Conservation (phyloP, 1,284 basidiomycete species). For the Ceratorhiza oryzae-sativae region DNA sequence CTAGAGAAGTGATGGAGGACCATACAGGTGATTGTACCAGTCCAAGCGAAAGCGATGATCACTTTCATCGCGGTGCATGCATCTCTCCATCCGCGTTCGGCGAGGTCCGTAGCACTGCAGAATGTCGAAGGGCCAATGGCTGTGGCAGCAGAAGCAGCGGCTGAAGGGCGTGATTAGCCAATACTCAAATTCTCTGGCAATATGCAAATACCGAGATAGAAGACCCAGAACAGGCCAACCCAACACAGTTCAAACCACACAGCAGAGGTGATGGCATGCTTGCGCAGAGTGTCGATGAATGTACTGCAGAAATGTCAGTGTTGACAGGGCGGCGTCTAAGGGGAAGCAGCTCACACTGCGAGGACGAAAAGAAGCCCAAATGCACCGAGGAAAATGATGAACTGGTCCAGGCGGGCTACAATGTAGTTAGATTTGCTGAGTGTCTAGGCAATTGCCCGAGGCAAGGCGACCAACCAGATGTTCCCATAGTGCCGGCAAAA, state of each 20-base stretch:
- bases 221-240: slow-evolving; percentile 40
- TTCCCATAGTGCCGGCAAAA: slow-evolving; percentile 16
- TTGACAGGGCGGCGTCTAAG: not conserved
- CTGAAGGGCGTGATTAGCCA: not conserved
- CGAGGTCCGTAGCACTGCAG: not conserved
- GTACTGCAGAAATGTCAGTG: slow-evolving; percentile 26
- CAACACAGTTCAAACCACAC: slow-evolving; percentile 42
- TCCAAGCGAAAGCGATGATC: slow-evolving; percentile 33
- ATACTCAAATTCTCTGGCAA: not conserved
- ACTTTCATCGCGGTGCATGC: slow-evolving; percentile 19
- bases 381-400: slow-evolving; percentile 39
- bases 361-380: slow-evolving; percentile 38
- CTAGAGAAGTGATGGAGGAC: not conserved
- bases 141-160: slow-evolving; percentile 27
- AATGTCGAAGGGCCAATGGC: slow-evolving; percentile 25
- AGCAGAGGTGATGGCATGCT: slow-evolving; percentile 40
- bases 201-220: slow-evolving; percentile 40
- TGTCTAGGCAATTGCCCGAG: not conserved
- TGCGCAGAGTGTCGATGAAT: slow-evolving; percentile 40
- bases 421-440: slow-evolving; percentile 1
- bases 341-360: slow-evolving; percentile 38
- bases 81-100: slow-evolving; percentile 23
- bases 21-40: slow-evolving; percentile 24
- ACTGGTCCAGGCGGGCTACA: slow-evolving; percentile 38
- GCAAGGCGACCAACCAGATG: slow-evolving; percentile 7